Conservation (phyloP, 2,329 filamentous ascomycete species). For the Paracoccidioides lutzii region DNA sequence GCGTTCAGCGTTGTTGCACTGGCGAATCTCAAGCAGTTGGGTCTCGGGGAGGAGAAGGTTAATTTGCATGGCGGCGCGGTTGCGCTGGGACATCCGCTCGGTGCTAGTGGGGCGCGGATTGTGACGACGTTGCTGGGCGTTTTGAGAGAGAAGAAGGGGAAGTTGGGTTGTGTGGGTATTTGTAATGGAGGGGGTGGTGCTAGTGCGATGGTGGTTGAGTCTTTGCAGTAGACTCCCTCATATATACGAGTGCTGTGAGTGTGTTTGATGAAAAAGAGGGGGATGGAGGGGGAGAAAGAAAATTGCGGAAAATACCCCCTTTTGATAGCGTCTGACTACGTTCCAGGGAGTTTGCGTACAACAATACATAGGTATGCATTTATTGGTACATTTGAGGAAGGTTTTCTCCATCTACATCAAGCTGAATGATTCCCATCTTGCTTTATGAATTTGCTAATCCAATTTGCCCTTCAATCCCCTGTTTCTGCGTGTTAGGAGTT, state of each 20-base stretch:
- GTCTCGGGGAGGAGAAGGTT: conserved; percentile 68
- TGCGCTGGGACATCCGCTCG: conserved; percentile 88
- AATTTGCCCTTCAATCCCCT: too few relatives aligned
- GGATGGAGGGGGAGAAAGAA: background rate
- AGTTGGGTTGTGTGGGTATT: conserved; percentile 87
- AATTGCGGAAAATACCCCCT: background rate
- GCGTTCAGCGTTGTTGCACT: conserved; percentile 94
- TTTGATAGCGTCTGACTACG: too few relatives aligned
- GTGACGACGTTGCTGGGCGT: conserved; percentile 81
- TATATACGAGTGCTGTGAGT: background rate
- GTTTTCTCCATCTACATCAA: too few relatives aligned
- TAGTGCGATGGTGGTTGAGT: conserved; percentile 82
- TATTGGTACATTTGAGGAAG: too few relatives aligned
- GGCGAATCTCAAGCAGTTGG: conserved; percentile 88
- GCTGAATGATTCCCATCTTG: too few relatives aligned
- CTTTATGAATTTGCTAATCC: too few relatives aligned
- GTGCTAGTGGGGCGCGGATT: conserved; percentile 87
- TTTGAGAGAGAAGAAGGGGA: conserved; percentile 77
- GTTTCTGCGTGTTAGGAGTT: too few relatives aligned
- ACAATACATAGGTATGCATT: too few relatives aligned
- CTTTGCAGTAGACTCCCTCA: conserved; percentile 22
- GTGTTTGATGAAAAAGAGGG: background rate
- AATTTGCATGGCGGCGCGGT: conserved; percentile 94
- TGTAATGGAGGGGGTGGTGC: conserved; percentile 97
- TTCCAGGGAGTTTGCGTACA: too few relatives aligned